These are phyloP conservation scores for Botrytis medusae DNA, from an alignment of 2,329 filamentous ascomycete genomes.

Conservation along the genomic window DNA sequence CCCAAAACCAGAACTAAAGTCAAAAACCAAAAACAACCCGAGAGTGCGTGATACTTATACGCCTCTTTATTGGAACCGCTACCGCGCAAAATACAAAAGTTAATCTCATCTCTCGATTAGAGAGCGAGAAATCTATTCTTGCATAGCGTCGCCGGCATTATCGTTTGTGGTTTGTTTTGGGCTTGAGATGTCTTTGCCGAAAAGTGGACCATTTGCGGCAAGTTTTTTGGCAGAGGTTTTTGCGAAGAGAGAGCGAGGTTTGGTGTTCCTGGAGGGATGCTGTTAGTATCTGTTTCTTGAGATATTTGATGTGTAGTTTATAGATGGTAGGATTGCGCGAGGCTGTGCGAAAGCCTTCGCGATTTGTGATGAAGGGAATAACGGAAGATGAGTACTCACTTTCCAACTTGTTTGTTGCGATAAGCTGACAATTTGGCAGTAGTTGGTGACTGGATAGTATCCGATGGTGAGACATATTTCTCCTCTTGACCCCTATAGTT, in stretches of 20 bases:
- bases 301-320: background rate
- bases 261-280: conserved; percentile 48
- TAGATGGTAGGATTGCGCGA: no score
- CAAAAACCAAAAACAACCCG: background rate
- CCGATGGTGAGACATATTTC: conserved; percentile 76
- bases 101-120: background rate
- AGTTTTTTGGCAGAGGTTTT: conserved; percentile 65
- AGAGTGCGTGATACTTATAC: conserved; percentile 21
- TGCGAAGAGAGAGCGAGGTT: conserved; percentile 68
- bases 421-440: conserved; percentile 78
- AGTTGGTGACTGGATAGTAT: conserved; percentile 85
- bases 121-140: conserved; percentile 14
- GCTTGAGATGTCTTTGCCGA: conserved; percentile 28
- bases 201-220: conserved; percentile 29
- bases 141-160: conserved; percentile 9
- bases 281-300: conserved; percentile 25
- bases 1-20: conserved; percentile 8
- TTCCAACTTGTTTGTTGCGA: conserved; percentile 76
- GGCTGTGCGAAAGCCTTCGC: background rate
- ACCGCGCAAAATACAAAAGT: conserved; percentile 1
- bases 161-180: background rate
- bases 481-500: conserved; percentile 30
- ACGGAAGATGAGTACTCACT: conserved; percentile 49
- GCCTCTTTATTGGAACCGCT: conserved; percentile 1
- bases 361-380: background rate